A percentile compares a stretch with the other conserved stretches of the same genome.
Evolutionary conservation across 2,329 filamentous ascomycete species (phyloP).

Genomic region (Penicillium digitatum): DNA sequence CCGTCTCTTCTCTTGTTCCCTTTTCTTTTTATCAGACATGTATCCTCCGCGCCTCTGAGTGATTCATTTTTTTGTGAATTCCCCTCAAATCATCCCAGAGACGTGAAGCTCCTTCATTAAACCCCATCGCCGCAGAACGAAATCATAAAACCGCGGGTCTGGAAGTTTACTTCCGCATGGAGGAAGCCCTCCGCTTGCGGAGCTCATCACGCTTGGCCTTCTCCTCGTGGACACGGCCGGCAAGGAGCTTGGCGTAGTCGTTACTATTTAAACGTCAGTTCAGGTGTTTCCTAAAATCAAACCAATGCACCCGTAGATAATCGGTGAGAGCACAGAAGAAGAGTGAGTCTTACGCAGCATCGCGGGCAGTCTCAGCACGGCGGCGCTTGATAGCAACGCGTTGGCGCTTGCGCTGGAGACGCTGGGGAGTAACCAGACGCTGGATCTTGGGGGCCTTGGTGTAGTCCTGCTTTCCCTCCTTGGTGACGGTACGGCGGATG

Average conservation of each 20-base stretch:
- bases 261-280: conserved; percentile 56
- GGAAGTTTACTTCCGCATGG: conserved; percentile 74
- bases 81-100: conserved; percentile 30
- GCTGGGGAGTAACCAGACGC: conserved; percentile 98
- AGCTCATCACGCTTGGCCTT: conserved; percentile 89
- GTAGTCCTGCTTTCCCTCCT: conserved; percentile 95
- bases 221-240: conserved; percentile 95
- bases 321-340: neutral
- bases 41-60: conserved; percentile 20
- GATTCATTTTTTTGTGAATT: conserved; percentile 20
- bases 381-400: conserved; percentile 97
- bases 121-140: conserved; percentile 30
- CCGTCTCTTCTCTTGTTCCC: conserved; percentile 18
- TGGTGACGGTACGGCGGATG: conserved; percentile 95
- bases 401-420: conserved; percentile 99
- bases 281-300: conserved; percentile 26
- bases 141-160: conserved; percentile 25
- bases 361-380: conserved; percentile 94
- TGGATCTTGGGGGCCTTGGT: conserved; percentile 99
- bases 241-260: conserved; percentile 93
- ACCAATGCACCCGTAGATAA: neutral
- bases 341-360: conserved; percentile 81
- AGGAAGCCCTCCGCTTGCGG: conserved; percentile 95
- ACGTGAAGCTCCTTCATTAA: conserved; percentile 38
- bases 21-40: conserved; percentile 25